These are phyloP conservation scores for Gelatoporia subvermispora DNA, from an alignment of 768 basidiomycete species.

Conservation along the genomic window DNA sequence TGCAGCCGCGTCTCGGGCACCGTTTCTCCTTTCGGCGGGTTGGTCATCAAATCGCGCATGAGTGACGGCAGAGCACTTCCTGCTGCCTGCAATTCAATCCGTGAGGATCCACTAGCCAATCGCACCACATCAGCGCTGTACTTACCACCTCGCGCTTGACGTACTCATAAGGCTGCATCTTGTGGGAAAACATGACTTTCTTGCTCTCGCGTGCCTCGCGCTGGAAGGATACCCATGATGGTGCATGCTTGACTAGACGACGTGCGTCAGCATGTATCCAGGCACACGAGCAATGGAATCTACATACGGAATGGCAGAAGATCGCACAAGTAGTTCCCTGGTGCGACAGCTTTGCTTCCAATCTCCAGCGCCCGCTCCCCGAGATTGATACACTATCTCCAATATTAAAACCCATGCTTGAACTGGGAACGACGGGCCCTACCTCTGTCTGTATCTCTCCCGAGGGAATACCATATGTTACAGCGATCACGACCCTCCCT, in stretches of 20 bases:
- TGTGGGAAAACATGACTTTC: conserved; percentile 5
- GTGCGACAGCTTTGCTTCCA: conserved; percentile 28
- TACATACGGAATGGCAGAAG: conserved; percentile 8
- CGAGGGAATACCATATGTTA: conserved; percentile 6
- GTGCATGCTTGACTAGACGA: conserved; percentile 16
- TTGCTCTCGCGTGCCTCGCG: conserved; percentile 10
- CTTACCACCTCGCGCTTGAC: conserved; percentile 19
- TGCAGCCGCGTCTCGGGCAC: not conserved
- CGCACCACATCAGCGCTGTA: too few species aligned
- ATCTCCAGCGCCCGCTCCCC: conserved; percentile 33
- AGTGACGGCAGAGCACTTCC: conserved; percentile 14
- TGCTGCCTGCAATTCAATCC: conserved; percentile 1
- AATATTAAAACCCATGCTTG: not conserved
- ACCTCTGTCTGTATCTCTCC: conserved; percentile 1
- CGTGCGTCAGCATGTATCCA: conserved; percentile 3
- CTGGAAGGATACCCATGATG: conserved; percentile 26
- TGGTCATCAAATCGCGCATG: conserved; percentile 6
- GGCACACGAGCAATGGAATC: too few species aligned
- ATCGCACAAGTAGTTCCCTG: conserved; percentile 38
- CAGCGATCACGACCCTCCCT: conserved; percentile 3
- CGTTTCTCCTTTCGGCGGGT: conserved; percentile 13
- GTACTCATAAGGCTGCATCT: conserved; percentile 15
- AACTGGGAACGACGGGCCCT: not conserved
- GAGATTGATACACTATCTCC: conserved; percentile 35
- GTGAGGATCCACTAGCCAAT: too few species aligned